Evolutionary conservation across 2,329 filamentous ascomycete genomes (phyloP), one percentile per base, ranked within the genome.

Genomic region (Stemphylium lycopersici): DNA sequence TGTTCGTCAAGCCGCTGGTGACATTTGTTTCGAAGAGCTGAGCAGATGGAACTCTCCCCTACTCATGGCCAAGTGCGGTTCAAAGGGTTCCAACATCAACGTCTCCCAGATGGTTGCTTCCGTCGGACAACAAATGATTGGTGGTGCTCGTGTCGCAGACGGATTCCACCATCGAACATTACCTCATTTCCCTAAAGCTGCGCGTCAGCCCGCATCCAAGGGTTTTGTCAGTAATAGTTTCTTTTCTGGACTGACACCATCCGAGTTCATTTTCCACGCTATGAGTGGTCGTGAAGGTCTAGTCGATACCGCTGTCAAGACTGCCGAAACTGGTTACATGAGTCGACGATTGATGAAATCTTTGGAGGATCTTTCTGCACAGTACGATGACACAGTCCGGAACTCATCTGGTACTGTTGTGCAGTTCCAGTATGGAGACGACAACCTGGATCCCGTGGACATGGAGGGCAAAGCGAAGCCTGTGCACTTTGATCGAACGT

Each of bases 311-410:
- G 95, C 95, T 57, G 95, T 98, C 79, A 99, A 99, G 80, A 99
- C 95, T 48, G 95, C 95, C 48, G 95, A 99, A 76, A 99, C 95
- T 10, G 95, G 95, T 61, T 99, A 99, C 78, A 99, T 99, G 95
- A 98, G 93, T 59, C 88, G 95, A 78, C 88, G 95, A 65, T 76
- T 99, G 72, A 99, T 99, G 93, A 99, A 99, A 77, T 96, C 91
- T 3, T 79, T 99, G 43, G 95, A 99, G 73, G 95, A 99, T 80
- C 79, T 98, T 3, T 96, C 93, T 0, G 91, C 90, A 0, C 87
- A 92, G 67, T 99, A 99, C 68, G 95, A 99, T 68, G 86, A 96
- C 67, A 99, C 95, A 0, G 93, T 99, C 0, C 87, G 95, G 52
- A 98, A 93, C 24, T 97, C 93, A 0, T 89, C 88, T 2, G 90